These are phyloP conservation scores for Glycyrrhiza uralensis DNA, from an alignment of 306 rosid species.

Conservation along the genomic window DNA sequence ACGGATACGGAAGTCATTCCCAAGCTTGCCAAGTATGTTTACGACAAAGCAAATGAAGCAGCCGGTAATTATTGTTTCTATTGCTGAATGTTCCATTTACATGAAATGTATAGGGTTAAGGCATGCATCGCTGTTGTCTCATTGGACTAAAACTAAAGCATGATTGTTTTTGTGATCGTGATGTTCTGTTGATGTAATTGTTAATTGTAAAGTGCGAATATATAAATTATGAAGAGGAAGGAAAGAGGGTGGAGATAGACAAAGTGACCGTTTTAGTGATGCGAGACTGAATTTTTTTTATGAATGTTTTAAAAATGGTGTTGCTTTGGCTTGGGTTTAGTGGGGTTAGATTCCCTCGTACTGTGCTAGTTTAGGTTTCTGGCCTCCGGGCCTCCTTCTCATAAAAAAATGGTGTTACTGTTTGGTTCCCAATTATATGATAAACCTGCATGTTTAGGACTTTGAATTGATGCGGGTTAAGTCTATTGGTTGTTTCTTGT, in stretches of 20 bases:
- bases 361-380: too few relatives aligned
- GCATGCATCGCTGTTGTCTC: not conserved
- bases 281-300: not conserved
- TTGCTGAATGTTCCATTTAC: not conserved
- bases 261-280: not conserved
- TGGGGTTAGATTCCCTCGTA: too few relatives aligned
- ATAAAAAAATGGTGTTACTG: not conserved
- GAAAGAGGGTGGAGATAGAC: not conserved
- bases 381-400: too few relatives aligned
- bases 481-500: not conserved
- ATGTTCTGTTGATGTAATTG: not conserved
- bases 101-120: not conserved
- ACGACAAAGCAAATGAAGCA: slow-evolving; percentile 85
- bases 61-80: slow-evolving; percentile 54
- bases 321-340: too few relatives aligned
- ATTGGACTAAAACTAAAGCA: not conserved
- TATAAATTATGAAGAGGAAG: not conserved
- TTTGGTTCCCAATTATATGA: not conserved
- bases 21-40: slow-evolving; percentile 90
- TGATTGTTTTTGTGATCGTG: not conserved
- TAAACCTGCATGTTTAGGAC: not conserved
- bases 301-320: not conserved
- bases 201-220: not conserved
- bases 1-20: slow-evolving; percentile 98
- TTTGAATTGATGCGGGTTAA: not conserved